Conservation (phyloP, 345 rosid species). For the Eucalyptus regnans region DNA sequence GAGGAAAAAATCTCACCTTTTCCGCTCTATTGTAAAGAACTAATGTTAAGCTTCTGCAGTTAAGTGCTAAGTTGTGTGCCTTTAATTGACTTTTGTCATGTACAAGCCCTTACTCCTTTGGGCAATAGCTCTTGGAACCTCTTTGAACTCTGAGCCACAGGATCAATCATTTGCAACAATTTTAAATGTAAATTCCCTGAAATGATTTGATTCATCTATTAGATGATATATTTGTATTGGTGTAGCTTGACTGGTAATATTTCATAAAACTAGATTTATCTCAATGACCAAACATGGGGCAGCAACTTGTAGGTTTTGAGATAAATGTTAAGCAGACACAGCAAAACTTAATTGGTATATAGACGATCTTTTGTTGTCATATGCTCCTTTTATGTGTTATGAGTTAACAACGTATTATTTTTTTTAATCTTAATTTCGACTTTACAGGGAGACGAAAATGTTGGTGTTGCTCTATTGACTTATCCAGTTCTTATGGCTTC, state of each 20-base stretch:
- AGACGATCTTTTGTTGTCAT: background rate
- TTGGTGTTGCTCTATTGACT: conserved; percentile 64
- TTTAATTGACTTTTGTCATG: background rate
- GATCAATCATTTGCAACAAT: background rate
- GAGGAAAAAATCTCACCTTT: background rate
- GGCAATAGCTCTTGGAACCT: background rate
- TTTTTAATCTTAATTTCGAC: background rate
- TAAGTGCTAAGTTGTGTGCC: background rate
- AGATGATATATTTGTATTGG: background rate
- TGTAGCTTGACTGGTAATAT: background rate
- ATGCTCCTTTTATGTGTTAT: background rate
- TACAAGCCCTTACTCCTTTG: background rate
- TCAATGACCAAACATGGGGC: background rate
- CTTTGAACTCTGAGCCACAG: background rate
- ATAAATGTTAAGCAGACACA: background rate
- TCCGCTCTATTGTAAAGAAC: background rate
- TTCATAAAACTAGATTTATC: background rate
- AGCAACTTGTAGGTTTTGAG: background rate
- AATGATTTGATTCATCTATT: background rate
- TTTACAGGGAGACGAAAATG: conserved; percentile 81
- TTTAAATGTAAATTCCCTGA: background rate
- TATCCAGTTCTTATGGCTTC: conserved; percentile 92
- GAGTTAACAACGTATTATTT: background rate
- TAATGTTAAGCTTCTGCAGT: background rate
- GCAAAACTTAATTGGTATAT: background rate